Percentiles rank a stretch among this genome's conserved stretches.
These are phyloP conservation scores for Sechiopsis laciniata DNA, from an alignment of 306 rosid genomes.

Conservation along the genomic window DNA sequence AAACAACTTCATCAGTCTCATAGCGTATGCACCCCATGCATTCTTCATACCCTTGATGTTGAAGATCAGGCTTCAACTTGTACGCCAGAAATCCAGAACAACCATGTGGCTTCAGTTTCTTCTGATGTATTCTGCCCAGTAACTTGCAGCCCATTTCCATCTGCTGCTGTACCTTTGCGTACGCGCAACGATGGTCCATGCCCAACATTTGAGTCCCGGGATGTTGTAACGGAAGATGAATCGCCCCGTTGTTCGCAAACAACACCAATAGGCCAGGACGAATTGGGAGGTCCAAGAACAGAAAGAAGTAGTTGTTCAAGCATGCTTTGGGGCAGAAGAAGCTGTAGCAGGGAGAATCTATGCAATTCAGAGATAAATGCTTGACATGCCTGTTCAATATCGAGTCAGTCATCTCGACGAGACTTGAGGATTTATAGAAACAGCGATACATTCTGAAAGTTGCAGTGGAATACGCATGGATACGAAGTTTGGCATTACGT, in stretches of 20 bases:
- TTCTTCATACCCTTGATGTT: constrained; percentile 59
- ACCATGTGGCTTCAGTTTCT: constrained; percentile 78
- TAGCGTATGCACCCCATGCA: constrained; percentile 78
- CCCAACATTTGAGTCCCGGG: constrained; percentile 61
- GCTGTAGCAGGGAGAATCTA: constrained; percentile 93
- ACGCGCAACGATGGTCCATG: constrained; percentile 85
- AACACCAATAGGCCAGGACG: constrained; percentile 45
- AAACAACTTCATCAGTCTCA: constrained; percentile 52
- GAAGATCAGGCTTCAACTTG: constrained; percentile 47
- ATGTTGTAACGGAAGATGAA: constrained; percentile 50
- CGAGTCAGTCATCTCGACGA: not conserved
- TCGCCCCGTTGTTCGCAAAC: constrained; percentile 43
- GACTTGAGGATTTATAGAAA: too few species aligned
- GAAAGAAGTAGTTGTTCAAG: constrained; percentile 72
- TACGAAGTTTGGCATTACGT: too few species aligned
- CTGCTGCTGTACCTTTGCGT: constrained; percentile 75
- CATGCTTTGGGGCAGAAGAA: constrained; percentile 95
- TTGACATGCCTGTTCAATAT: constrained; percentile 27
- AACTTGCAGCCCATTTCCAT: constrained; percentile 91
- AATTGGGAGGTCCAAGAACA: constrained; percentile 64
- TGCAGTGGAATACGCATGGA: too few species aligned
- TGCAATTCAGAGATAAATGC: constrained; percentile 95
- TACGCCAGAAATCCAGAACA: constrained; percentile 56
- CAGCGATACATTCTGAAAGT: not conserved
- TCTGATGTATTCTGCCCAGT: constrained; percentile 84